A percentile compares a stretch with the other conserved stretches of the same genome.
phyloP scores from a whole-genome alignment of 2,329 filamentous ascomycete species.

The Dactylellina sp. region DNA sequence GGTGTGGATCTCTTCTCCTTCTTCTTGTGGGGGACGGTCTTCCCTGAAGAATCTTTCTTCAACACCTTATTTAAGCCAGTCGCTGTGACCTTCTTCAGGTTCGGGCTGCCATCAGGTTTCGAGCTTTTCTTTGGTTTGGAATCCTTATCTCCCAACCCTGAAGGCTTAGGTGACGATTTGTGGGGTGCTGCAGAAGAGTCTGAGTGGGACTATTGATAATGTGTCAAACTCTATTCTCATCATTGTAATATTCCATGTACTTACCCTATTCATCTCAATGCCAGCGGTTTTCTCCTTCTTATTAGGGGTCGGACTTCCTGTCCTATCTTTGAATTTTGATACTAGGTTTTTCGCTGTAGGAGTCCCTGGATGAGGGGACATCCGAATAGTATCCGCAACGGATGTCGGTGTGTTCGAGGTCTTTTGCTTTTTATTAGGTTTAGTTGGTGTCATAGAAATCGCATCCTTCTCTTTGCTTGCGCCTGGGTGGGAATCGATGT shows the following conservation, averaged over 20 bases:
- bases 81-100: slow-evolving; percentile 39
- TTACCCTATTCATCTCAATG: slow-evolving; percentile 36
- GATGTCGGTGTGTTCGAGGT: slow-evolving; percentile 47
- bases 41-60: slow-evolving; percentile 46
- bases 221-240: neutral
- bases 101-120: slow-evolving; percentile 48
- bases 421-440: slow-evolving; percentile 52
- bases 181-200: slow-evolving; percentile 24
- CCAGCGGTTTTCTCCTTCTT: slow-evolving; percentile 49
- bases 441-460: slow-evolving; percentile 34
- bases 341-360: slow-evolving; percentile 46
- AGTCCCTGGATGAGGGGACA: slow-evolving; percentile 49
- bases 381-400: slow-evolving; percentile 28
- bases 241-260: neutral
- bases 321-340: slow-evolving; percentile 48
- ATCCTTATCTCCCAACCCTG: slow-evolving; percentile 40
- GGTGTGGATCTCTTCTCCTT: slow-evolving; percentile 48
- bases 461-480: slow-evolving; percentile 41
- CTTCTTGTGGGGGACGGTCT: slow-evolving; percentile 44
- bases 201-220: slow-evolving; percentile 42
- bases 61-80: slow-evolving; percentile 27
- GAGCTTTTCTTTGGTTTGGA: slow-evolving; percentile 39
- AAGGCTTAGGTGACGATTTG: slow-evolving; percentile 40
- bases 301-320: slow-evolving; percentile 44
- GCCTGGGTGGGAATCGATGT: slow-evolving; percentile 46